phyloP scores from a whole-genome alignment of 345 rosid species.

The Hypericum androsaemum region DNA sequence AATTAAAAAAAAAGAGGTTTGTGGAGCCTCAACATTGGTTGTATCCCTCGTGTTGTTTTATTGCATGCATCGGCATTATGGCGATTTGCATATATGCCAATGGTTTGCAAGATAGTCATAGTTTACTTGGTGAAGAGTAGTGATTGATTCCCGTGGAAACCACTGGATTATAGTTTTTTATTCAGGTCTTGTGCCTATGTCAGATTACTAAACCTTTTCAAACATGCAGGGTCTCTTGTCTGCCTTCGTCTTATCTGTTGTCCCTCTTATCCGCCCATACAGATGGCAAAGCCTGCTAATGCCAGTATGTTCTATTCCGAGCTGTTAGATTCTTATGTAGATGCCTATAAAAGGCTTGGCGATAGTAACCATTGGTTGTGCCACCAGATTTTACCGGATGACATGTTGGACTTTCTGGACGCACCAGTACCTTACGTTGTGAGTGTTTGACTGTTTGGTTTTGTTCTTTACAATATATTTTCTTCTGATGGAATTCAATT shows the following conservation, averaged over 20 bases:
- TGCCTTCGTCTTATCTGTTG: conserved; percentile 62
- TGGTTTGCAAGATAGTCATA: too few species aligned
- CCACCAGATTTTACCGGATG: conserved; percentile 82
- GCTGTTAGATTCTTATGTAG: neutral
- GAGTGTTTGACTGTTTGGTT: conserved; percentile 24
- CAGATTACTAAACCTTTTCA: too few species aligned
- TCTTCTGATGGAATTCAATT: neutral
- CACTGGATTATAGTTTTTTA: too few species aligned
- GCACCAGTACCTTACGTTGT: conserved; percentile 95
- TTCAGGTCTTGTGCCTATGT: too few species aligned
- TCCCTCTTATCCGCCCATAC: conserved; percentile 80
- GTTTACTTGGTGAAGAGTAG: too few species aligned
- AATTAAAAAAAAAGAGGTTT: too few species aligned
- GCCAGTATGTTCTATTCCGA: conserved; percentile 45
- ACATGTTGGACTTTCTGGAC: conserved; percentile 92
- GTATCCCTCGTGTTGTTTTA: too few species aligned
- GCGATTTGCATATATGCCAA: too few species aligned
- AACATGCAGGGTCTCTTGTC: conserved; percentile 64
- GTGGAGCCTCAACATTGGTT: too few species aligned
- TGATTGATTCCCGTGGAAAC: too few species aligned
- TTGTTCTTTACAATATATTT: neutral
- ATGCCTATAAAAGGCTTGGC: neutral
- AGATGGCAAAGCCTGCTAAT: conserved; percentile 94
- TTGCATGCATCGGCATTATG: too few species aligned
- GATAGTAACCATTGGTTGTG: conserved; percentile 11